Conservation (phyloP, 176 grass and related monocot genomes). For the Areca catechu region DNA sequence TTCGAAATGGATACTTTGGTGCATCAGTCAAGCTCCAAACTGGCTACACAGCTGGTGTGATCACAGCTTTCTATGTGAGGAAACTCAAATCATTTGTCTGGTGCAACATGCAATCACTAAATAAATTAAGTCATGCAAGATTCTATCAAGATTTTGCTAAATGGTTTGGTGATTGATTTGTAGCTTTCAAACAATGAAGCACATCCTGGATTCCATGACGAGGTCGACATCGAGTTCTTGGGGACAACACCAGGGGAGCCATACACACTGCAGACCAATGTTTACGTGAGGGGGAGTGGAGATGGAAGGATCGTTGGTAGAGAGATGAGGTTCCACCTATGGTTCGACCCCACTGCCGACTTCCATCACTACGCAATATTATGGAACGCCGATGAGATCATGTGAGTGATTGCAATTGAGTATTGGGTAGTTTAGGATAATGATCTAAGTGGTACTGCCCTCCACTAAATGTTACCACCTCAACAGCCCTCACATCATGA, state of each 20-base stretch:
- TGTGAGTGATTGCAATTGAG: slow-evolving; percentile 21
- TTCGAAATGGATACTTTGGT: slow-evolving; percentile 77
- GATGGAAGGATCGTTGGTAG: slow-evolving; percentile 54
- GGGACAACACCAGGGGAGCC: slow-evolving; percentile 68
- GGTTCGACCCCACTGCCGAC: slow-evolving; percentile 62
- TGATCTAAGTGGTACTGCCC: no score
- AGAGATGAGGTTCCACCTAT: slow-evolving; percentile 84
- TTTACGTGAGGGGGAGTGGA: slow-evolving; percentile 71
- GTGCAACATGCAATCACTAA: no score
- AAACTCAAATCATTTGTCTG: background rate
- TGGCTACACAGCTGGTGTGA: slow-evolving; percentile 87
- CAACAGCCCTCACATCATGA: no score
- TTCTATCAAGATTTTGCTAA: background rate
- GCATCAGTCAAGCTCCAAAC: slow-evolving; percentile 69
- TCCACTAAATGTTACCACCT: no score
- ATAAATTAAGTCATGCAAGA: no score
- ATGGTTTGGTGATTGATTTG: background rate
- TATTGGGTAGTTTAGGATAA: no score
- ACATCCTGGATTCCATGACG: slow-evolving; percentile 66
- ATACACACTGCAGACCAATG: slow-evolving; percentile 82
- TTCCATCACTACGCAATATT: slow-evolving; percentile 73
- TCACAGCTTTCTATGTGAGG: slow-evolving; percentile 75
- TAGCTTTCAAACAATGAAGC: slow-evolving; percentile 61
- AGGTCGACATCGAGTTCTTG: slow-evolving; percentile 78
- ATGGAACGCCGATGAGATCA: slow-evolving; percentile 78